phyloP scores from a whole-genome alignment of 2,329 filamentous ascomycete species.

The Verticillium klebahnii region DNA sequence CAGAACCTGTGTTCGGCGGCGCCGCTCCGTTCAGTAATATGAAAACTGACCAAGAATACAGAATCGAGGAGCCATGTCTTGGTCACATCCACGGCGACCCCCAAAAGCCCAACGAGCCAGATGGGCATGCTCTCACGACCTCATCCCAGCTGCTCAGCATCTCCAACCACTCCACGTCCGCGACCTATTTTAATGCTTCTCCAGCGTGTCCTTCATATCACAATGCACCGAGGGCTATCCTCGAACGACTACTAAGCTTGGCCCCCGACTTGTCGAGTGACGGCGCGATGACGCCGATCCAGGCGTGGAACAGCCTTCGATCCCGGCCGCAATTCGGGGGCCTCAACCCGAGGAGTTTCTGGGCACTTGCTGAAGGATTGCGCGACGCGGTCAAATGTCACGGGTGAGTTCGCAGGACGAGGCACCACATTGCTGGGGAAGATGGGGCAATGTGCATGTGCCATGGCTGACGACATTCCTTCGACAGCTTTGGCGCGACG shows the following conservation, averaged over 20 bases:
- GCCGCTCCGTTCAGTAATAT: background rate
- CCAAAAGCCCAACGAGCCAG: constrained; percentile 16
- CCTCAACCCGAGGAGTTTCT: constrained; percentile 21
- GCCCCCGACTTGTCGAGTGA: constrained; percentile 20
- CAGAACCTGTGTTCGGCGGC: too few relatives aligned
- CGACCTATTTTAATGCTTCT: background rate
- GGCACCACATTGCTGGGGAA: background rate
- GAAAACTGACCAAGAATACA: constrained; percentile 3
- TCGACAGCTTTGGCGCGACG: constrained; percentile 6
- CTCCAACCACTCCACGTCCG: background rate
- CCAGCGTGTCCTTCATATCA: background rate
- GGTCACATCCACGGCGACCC: constrained; percentile 20
- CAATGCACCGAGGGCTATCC: constrained; percentile 13
- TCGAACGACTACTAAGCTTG: constrained; percentile 18
- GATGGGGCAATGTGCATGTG: too few relatives aligned
- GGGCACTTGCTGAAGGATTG: constrained; percentile 20
- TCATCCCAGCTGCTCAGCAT: constrained; percentile 15
- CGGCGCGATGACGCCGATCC: constrained; percentile 32
- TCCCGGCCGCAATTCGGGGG: constrained; percentile 23
- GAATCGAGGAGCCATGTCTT: constrained; percentile 22
- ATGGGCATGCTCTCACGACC: constrained; percentile 20
- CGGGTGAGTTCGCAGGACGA: constrained; percentile 16
- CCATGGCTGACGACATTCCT: background rate
- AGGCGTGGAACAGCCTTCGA: constrained; percentile 31
- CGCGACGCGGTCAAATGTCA: constrained; percentile 28